Conservation (phyloP, 805 yeast genomes). For the Kockiozyma suomiensis region DNA sequence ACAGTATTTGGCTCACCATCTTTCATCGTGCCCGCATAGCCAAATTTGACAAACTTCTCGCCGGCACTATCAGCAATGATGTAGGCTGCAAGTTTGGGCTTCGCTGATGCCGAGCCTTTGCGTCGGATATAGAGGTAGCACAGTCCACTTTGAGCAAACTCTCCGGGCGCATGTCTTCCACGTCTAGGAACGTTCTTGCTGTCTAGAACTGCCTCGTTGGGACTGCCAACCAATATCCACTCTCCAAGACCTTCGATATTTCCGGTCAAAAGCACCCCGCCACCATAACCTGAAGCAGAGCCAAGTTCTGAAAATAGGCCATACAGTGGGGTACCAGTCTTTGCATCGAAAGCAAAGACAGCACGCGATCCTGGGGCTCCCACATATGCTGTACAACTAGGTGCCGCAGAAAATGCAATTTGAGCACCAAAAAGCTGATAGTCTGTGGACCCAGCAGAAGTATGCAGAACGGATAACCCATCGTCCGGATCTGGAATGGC, state of each 20-base stretch:
- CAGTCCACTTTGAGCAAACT: constrained; percentile 43
- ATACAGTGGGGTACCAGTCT: constrained; percentile 15
- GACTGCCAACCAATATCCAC: constrained; percentile 30
- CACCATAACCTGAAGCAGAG: constrained; percentile 23
- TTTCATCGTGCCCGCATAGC: constrained; percentile 40
- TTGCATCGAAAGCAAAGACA: constrained; percentile 21
- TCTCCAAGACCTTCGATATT: constrained; percentile 23
- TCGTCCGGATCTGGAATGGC: constrained; percentile 30
- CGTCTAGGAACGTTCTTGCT: constrained; percentile 35
- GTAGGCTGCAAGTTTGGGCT: constrained; percentile 33
- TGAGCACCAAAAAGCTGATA: constrained; percentile 28
- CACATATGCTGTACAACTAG: constrained; percentile 8
- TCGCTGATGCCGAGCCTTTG: constrained; percentile 20
- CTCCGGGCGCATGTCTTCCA: constrained; percentile 41
- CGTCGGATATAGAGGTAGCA: constrained; percentile 43
- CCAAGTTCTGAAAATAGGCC: constrained; percentile 12
- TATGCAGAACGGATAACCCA: constrained; percentile 42
- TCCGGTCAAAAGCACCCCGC: constrained; percentile 29
- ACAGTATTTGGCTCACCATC: constrained; percentile 33
- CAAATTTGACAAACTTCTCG: constrained; percentile 41
- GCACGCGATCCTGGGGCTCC: constrained; percentile 24
- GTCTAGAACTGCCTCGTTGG: constrained; percentile 29
- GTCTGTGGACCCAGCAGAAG: neutral
- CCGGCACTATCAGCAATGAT: constrained; percentile 32
- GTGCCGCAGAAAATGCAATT: constrained; percentile 9